A percentile compares a stretch with the other conserved stretches of the same genome.
These are phyloP conservation scores for Corymbia maculata DNA, from an alignment of 345 rosid species.

Conservation along the genomic window DNA sequence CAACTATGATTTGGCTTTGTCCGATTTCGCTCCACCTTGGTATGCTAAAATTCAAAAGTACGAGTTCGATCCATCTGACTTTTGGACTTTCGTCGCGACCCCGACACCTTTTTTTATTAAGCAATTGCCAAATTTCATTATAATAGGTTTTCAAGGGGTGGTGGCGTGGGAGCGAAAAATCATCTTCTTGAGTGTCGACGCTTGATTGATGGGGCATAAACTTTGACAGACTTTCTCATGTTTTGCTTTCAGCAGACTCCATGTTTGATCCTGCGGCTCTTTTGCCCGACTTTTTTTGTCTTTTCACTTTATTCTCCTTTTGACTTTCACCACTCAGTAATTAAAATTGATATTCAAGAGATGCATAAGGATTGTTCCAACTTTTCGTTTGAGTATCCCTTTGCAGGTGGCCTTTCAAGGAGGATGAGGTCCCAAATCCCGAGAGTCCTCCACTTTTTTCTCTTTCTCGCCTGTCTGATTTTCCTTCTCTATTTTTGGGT, in stretches of 20 bases:
- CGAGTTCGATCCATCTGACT: neutral
- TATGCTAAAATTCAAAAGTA: neutral
- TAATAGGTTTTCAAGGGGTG: neutral
- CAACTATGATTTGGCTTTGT: neutral
- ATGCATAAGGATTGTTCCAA: neutral
- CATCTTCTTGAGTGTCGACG: neutral
- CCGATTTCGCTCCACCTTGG: neutral
- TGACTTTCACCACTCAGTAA: neutral
- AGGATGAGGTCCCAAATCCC: neutral
- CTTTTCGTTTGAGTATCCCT: neutral
- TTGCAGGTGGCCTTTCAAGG: neutral
- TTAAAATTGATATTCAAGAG: neutral
- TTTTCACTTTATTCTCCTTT: neutral
- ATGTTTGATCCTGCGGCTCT: neutral
- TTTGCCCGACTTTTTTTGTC: neutral
- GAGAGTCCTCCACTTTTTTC: neutral
- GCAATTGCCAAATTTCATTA: neutral
- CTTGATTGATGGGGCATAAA: neutral
- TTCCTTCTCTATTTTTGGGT: neutral
- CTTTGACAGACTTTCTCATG: neutral
- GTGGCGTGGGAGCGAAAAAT: neutral
- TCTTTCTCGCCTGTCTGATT: neutral
- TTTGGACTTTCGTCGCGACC: neutral
- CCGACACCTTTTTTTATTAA: neutral
- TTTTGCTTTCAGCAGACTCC: neutral